A percentile compares a stretch with the other conserved stretches of the same genome.
Conservation (phyloP, 768 basidiomycete species). For the Neoboletus magnificus region DNA sequence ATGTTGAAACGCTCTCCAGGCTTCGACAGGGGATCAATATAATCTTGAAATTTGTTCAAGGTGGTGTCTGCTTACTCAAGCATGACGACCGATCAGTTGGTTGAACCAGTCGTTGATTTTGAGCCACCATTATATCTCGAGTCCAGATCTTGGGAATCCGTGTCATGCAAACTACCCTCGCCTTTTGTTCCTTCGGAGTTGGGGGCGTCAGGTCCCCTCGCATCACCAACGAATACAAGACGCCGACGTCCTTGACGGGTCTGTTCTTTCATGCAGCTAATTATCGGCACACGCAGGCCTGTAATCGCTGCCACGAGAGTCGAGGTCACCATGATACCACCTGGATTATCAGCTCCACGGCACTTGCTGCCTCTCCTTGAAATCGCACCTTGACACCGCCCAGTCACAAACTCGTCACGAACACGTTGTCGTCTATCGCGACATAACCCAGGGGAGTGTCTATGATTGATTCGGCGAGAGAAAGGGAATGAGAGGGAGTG, state of each 20-base stretch:
- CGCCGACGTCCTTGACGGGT: background rate
- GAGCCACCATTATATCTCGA: background rate
- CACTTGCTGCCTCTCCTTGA: background rate
- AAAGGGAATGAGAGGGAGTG: too few species aligned
- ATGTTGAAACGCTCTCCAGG: background rate
- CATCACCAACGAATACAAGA: background rate
- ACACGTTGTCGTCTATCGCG: too few species aligned
- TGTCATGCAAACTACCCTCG: background rate
- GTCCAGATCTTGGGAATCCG: background rate
- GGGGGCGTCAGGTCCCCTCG: background rate
- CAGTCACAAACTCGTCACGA: too few species aligned
- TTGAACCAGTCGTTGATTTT: background rate
- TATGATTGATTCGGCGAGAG: background rate
- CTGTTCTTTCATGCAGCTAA: background rate
- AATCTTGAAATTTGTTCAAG: background rate
- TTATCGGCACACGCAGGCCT: background rate
- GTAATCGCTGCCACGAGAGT: background rate
- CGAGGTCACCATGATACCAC: background rate
- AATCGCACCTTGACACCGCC: too few species aligned
- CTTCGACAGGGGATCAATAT: background rate
- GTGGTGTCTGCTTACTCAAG: background rate
- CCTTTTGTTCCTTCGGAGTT: background rate
- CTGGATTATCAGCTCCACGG: background rate
- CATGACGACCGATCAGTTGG: too few species aligned
- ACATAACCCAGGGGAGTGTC: background rate